A percentile compares a stretch with the other conserved stretches of the same genome.
Evolutionary conservation across 768 basidiomycete species (phyloP).

Genomic region (Naganishia vaughanmartiniae): DNA sequence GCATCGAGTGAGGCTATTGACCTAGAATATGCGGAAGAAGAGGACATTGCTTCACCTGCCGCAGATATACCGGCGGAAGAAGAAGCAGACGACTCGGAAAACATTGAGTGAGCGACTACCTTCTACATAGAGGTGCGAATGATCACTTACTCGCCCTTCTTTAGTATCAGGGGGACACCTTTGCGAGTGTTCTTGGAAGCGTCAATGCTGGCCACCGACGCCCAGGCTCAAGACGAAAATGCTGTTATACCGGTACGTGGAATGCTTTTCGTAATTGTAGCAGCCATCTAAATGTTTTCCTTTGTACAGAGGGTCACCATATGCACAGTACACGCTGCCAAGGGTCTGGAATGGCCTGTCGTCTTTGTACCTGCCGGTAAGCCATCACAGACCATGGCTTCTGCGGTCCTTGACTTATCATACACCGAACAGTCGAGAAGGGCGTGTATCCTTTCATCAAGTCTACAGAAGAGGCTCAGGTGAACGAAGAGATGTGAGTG

Average conservation of each 20-base stretch:
- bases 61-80: neutral
- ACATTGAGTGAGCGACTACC: neutral
- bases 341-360: slow-evolving; percentile 89
- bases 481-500: slow-evolving; percentile 73
- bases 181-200: slow-evolving; percentile 71
- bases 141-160: neutral
- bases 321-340: slow-evolving; percentile 82
- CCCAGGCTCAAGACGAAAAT: slow-evolving; percentile 61
- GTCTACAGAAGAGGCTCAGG: slow-evolving; percentile 59
- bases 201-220: slow-evolving; percentile 78
- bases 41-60: neutral
- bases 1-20: slow-evolving; percentile 37
- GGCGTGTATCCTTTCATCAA: slow-evolving; percentile 75
- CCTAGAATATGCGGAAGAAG: slow-evolving; percentile 44
- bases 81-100: neutral
- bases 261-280: neutral
- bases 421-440: slow-evolving; percentile 60
- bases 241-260: slow-evolving; percentile 56
- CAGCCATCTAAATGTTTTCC: neutral
- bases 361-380: slow-evolving; percentile 60
- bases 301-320: slow-evolving; percentile 80
- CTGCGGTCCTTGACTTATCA: slow-evolving; percentile 54
- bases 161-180: slow-evolving; percentile 56
- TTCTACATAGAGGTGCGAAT: neutral
- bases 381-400: neutral